phyloP scores from a whole-genome alignment of 2,329 filamentous ascomycete genomes.

The Pseudogymnoascus verrucosus region DNA sequence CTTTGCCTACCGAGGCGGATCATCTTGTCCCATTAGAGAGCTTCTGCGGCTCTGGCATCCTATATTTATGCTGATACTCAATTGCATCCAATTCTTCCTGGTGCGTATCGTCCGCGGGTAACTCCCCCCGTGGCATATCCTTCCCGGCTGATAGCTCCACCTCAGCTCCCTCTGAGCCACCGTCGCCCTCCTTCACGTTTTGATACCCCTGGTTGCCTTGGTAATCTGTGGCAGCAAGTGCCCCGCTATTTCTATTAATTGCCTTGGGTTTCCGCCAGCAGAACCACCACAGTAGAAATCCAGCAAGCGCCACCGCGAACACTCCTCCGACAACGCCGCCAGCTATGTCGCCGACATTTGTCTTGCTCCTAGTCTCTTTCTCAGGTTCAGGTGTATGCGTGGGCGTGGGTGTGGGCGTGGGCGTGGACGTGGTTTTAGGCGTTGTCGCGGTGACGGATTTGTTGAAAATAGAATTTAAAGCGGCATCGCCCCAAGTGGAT shows the following conservation, averaged over 20 bases:
- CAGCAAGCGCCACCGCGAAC: conserved; percentile 60
- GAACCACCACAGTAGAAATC: conserved; percentile 80
- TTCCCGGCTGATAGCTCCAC: neutral
- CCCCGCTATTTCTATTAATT: neutral
- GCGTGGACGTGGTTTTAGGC: neutral
- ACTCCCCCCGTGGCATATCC: neutral
- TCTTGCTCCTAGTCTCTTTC: neutral
- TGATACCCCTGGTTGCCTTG: neutral
- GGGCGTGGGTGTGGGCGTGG: neutral
- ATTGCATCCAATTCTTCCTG: neutral
- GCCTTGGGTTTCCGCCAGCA: conserved; percentile 31
- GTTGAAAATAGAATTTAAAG: neutral
- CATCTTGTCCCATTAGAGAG: neutral
- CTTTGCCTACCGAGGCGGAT: neutral
- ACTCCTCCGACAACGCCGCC: conserved; percentile 86
- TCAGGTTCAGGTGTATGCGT: neutral
- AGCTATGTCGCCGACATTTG: conserved; percentile 76
- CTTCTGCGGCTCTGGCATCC: neutral
- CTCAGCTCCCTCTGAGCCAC: neutral
- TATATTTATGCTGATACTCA: neutral
- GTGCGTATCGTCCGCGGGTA: neutral
- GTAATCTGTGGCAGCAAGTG: neutral
- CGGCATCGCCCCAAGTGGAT: neutral
- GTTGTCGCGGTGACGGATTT: neutral
- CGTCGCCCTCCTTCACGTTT: neutral